Evolutionary conservation across 2,329 filamentous ascomycete species (phyloP), one percentile per base, ranked within the genome.

Genomic region (Fusarium liriodendri): DNA sequence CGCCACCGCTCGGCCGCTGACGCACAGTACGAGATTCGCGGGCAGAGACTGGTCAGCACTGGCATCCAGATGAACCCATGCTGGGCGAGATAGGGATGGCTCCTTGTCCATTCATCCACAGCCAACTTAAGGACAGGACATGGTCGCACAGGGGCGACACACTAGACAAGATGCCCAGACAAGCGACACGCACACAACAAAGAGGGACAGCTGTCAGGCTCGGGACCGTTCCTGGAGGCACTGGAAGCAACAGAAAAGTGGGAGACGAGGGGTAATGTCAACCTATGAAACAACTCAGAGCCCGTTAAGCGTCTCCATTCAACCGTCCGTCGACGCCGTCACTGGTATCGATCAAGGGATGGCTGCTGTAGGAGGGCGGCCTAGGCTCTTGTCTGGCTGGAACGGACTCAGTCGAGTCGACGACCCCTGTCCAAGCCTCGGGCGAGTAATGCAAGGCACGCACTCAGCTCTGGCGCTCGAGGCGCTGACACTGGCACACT

Each of bases 401-500:
- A 55, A 33, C 20, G 22, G 52, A n/a, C 40, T 57, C 33, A 22
- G 29, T 55, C 42, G 61, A 66, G 52, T 45, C 50, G 47, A 37
- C 50, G 55, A 54, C 60, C 72, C 72, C 72, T 73, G 72, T 59
- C 38, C 38, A 54, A 58, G 65, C 42, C 62, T 35, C 42, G 59
- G 40, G 40, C 61, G 64, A 71, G 71, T 66, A 74, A 74, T 74
- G 72, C 72, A 75, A 74, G 72, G 72, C 55, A 74, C 72, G 60
- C 62, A 45, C 27, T 58, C 50, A 50, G 50, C 20, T 37, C 40
- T 40, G 40, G 35, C 60, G 22, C 32, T 47, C 42, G 27, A 40
- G 64, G 64, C 57, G 63, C 33, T 45, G 42, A 6, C 20, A 42
- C 32, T 69, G 32, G 47, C 52, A 57, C 55, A 57, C 55, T 58